Evolutionary conservation across 2,329 filamentous ascomycete genomes (phyloP), one percentile per base, ranked within the genome.

Genomic region (Eutypa lata): DNA sequence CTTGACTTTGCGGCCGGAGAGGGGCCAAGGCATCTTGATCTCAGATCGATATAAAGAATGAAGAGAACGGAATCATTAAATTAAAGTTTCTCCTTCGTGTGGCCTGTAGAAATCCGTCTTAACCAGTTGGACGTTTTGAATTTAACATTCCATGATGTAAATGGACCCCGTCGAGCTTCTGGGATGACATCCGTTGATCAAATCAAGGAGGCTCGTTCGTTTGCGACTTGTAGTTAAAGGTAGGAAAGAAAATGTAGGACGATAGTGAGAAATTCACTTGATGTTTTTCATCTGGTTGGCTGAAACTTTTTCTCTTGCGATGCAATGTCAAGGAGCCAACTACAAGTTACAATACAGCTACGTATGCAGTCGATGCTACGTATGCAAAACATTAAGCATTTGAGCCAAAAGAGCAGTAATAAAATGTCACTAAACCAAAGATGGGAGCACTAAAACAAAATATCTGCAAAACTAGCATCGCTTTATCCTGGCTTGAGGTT

Each of bases 11-110:
- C 66, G 64, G 61, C 64, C 64, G 53, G 64, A 64, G 64, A 66
- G 71, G 45, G 68, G 68, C 68, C 68, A 71, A 65, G 66, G 67
- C 69, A 71, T 71, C 48, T 65, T 68, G 53, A 55, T 56, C 60
- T 45, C 57, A 52, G 53, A 53, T 49, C 48, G 56, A 62, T 53
- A 44, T 51, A 55, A 54, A 55, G 52, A 59, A 52, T 49, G 59
- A 47, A 48, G 52, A 43, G 52, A 24, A 26, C 21, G 22, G 10
- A 45, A 14, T 45, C 42, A 45, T 45, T 10, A 24, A 45, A 21
- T 19, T n/a, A 14, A n/a, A 18, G 22, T 24, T 16, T 45, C 13
- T 22, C 7, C 16, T 13, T 8, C 16, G 7, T 26, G 22, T 18
- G 22, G 40, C 21, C 16, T 28, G 22, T 24, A 16, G 16, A 11